Base-by-base conservation (phyloP, 2,329 filamentous ascomycete species). In the Tolypocladium pustulatum region DNA sequence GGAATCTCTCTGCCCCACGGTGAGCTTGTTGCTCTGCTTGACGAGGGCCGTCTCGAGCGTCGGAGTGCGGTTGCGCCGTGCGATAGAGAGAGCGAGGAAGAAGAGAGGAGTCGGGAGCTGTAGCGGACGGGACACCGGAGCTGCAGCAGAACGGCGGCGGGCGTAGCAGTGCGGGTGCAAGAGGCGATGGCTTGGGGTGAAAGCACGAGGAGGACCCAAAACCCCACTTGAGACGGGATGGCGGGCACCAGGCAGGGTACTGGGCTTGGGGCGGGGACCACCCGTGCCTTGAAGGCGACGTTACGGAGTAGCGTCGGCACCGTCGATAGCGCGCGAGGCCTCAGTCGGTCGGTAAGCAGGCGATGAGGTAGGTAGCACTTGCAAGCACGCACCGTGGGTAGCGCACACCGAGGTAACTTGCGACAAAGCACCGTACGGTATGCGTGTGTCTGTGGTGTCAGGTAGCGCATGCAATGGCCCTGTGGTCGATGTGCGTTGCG, bases 221-320 rank as follows among this genome's bases (percentile, higher is more conserved):
- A 57, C 60, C 59, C 63, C 63, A 62, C 61, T 51, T 58, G 36
- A 41, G 60, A 60, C 60, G 61, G 59, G 60, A 63, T 60, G 61
- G 59, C 61, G 58, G 63, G 58, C 58, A 57, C 57, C 60, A 60
- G 64, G 63, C 62, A 64, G 64, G 65, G 66, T n/a, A 20, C 38
- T 41, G 65, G 64, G 65, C 68, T 68, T 64, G 67, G 62, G 65
- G 65, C 56, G 54, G 55, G 56, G 57, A 57, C 57, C 52, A 58
- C 55, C 46, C 57, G 59, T 61, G 54, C 49, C 58, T 58, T 22
- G 59, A 56, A 25, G 41, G 46, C 54, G 30, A 36, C 30, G 49
- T 46, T 46, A 46, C 41, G 41, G 41, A 46, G 57, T 57, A 55
- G 56, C 49, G 46, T 51, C 52, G 52, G 40, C 56, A 54, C 30